Percentiles rank a stretch among this genome's conserved stretches.
Evolutionary conservation across 805 yeast species (phyloP).

Genomic region (Candida oleophila): DNA sequence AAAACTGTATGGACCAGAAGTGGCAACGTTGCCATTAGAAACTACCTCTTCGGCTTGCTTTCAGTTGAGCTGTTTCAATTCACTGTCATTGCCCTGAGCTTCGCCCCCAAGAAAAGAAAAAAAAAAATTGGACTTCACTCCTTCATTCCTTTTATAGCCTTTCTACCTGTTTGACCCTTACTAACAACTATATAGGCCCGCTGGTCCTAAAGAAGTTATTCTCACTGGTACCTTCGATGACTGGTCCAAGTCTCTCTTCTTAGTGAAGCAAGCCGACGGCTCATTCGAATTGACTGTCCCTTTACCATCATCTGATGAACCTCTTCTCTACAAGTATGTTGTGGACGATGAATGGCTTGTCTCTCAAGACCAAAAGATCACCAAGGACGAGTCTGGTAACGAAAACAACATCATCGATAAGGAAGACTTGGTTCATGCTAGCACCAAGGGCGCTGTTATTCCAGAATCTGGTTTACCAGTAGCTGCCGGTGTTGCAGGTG

Average conservation of each 20-base stretch:
- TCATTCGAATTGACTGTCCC: conserved; percentile 63
- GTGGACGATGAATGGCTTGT: conserved; percentile 70
- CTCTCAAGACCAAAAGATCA: conserved; percentile 35
- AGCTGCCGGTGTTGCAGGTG: conserved; percentile 7
- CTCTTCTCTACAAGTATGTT: conserved; percentile 56
- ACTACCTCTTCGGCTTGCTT: no score
- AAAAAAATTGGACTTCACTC: not conserved
- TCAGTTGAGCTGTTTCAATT: no score
- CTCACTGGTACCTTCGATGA: conserved; percentile 72
- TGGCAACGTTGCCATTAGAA: no score
- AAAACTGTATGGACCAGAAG: no score
- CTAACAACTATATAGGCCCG: conserved; percentile 39
- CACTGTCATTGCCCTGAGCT: no score
- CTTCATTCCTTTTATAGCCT: no score
- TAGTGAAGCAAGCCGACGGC: conserved; percentile 60
- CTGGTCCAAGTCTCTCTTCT: conserved; percentile 59
- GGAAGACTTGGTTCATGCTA: conserved; percentile 28
- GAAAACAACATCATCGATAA: conserved; percentile 49
- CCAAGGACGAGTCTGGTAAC: conserved; percentile 50
- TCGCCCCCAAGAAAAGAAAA: no score
- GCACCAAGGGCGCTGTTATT: conserved; percentile 20
- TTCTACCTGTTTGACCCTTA: conserved; percentile 4
- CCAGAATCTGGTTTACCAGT: conserved; percentile 29
- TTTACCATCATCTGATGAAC: conserved; percentile 39
- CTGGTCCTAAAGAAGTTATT: conserved; percentile 51